These are phyloP conservation scores for Chionographis japonica DNA, from an alignment of 106 monocot species.

Conservation along the genomic window DNA sequence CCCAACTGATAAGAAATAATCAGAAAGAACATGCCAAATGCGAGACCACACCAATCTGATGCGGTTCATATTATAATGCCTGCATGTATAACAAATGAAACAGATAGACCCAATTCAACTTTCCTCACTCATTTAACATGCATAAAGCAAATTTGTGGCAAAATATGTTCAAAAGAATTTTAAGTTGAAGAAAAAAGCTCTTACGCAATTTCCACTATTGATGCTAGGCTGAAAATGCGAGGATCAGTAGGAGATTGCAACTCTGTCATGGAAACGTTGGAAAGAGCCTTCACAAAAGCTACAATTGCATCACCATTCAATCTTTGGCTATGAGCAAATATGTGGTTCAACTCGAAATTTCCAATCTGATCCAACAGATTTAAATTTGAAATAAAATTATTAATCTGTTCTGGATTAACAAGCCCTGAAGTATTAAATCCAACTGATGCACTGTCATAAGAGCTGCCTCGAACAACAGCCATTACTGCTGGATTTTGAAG, in stretches of 20 bases:
- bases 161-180: no score
- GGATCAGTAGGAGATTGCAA: constrained; percentile 94
- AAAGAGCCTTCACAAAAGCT: constrained; percentile 95
- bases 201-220: constrained; percentile 99
- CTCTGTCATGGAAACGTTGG: constrained; percentile 91
- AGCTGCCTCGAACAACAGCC: constrained; percentile 90
- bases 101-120: constrained; percentile 2
- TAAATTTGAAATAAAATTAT: constrained; percentile 84
- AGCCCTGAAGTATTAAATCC: constrained; percentile 51
- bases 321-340: constrained; percentile 93
- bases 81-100: constrained; percentile 30
- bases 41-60: constrained; percentile 96
- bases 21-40: constrained; percentile 94
- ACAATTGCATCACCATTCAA: constrained; percentile 97
- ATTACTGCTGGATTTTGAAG: constrained; percentile 93
- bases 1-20: constrained; percentile 91
- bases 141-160: no score
- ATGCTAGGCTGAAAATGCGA: constrained; percentile 90
- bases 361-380: constrained; percentile 93
- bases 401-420: constrained; percentile 90
- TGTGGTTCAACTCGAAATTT: constrained; percentile 88
- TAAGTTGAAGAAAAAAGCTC: not conserved
- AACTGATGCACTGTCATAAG: constrained; percentile 79
- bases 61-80: constrained; percentile 98
- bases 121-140: not conserved